Percentiles rank a stretch among this genome's conserved stretches.
phyloP scores from a whole-genome alignment of 139 green algal species.

The Closterium sp. region DNA sequence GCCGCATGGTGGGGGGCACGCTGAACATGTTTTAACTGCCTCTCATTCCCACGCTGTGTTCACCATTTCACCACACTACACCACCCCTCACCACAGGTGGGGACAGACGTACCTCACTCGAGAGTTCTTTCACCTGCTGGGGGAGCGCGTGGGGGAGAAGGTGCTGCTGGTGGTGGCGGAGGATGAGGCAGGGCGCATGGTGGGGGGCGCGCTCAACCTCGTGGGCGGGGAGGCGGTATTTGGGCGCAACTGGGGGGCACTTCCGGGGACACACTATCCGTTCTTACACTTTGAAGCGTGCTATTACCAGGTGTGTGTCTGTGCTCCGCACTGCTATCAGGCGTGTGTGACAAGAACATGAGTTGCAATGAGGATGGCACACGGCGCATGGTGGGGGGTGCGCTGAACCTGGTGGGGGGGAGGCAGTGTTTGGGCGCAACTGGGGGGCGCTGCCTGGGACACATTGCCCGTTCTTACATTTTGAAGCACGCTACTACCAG shows the following conservation, averaged over 20 bases:
- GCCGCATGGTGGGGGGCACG: constrained; percentile 1
- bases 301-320: too few species aligned
- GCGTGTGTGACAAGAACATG: too few species aligned
- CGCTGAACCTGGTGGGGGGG: constrained; percentile 84
- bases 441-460: constrained; percentile 70
- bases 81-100: constrained; percentile 60
- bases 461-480: constrained; percentile 77
- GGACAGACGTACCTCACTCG: constrained; percentile 81
- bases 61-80: too few species aligned
- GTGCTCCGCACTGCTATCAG: too few species aligned
- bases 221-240: constrained; percentile 78
- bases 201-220: constrained; percentile 88
- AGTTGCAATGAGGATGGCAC: too few species aligned
- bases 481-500: constrained; percentile 93
- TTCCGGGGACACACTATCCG: constrained; percentile 53
- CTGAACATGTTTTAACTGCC: too few species aligned
- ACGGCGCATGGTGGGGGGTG: too few species aligned
- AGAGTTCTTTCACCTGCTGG: constrained; percentile 82
- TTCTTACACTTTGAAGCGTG: constrained; percentile 91
- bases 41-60: neutral
- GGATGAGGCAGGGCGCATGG: constrained; percentile 31
- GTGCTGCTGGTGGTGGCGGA: constrained; percentile 82
- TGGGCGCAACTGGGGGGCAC: constrained; percentile 87
- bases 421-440: constrained; percentile 85
- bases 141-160: constrained; percentile 63